Evolutionary conservation across 306 rosid genomes (phyloP).

Genomic region (Cucurbita moschata): DNA sequence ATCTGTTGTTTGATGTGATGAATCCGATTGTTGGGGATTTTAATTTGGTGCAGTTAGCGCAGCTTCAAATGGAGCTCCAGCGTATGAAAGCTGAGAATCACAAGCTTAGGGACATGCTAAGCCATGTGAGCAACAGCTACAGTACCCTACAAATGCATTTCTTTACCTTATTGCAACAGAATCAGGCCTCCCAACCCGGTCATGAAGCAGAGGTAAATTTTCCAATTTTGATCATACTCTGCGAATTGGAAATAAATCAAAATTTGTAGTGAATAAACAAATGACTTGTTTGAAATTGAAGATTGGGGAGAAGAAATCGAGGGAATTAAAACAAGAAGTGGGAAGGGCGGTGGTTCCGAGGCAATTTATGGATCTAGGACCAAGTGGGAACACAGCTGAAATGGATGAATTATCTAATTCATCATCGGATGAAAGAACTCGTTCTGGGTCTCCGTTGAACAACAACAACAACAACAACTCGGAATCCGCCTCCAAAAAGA

Average conservation of each 20-base stretch:
- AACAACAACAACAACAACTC: not conserved
- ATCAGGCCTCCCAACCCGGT: slow-evolving; percentile 12
- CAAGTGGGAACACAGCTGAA: slow-evolving; percentile 23
- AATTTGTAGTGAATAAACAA: too few relatives aligned
- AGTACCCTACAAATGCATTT: slow-evolving; percentile 65
- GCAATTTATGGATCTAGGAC: slow-evolving; percentile 55
- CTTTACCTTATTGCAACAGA: slow-evolving; percentile 45
- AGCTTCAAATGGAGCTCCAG: slow-evolving; percentile 56
- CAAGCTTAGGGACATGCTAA: slow-evolving; percentile 66
- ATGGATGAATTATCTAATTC: slow-evolving; percentile 37
- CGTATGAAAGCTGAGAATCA: slow-evolving; percentile 67
- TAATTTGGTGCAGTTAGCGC: slow-evolving; percentile 34
- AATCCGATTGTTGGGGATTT: not conserved
- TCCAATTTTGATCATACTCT: not conserved
- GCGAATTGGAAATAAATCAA: too few relatives aligned
- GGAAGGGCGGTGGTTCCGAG: slow-evolving; percentile 32
- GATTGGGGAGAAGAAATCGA: slow-evolving; percentile 26
- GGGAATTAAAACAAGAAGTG: slow-evolving; percentile 15
- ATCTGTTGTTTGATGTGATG: too few relatives aligned
- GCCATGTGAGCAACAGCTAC: slow-evolving; percentile 59
- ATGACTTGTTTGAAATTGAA: not conserved
- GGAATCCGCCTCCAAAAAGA: not conserved
- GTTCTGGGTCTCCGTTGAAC: slow-evolving; percentile 50
- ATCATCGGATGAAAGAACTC: slow-evolving; percentile 67
- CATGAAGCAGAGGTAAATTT: slow-evolving; percentile 22